These are phyloP conservation scores for Physcomitrium patens DNA, from an alignment of 225 moss, liverwort and hornwort genomes.

Conservation along the genomic window DNA sequence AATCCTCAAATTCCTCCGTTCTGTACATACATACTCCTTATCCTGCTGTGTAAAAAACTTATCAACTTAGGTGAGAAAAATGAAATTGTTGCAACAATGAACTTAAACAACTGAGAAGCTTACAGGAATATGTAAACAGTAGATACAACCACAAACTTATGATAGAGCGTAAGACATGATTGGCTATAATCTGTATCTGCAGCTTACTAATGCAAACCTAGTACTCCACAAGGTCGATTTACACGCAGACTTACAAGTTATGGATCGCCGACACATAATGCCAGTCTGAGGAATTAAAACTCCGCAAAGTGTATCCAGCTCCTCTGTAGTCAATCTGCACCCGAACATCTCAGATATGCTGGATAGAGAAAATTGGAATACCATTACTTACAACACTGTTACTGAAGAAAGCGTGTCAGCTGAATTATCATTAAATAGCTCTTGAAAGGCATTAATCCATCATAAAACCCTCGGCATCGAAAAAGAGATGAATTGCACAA, in stretches of 20 bases:
- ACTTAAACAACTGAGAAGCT: constrained; percentile 16
- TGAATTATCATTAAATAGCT: too few species aligned
- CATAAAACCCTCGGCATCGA: background rate
- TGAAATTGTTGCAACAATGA: constrained; percentile 10
- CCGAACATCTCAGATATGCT: constrained; percentile 19
- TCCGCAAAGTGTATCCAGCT: constrained; percentile 92
- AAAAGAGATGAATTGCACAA: constrained; percentile 6
- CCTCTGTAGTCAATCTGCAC: constrained; percentile 75
- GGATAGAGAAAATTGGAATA: background rate
- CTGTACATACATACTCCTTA: constrained; percentile 6
- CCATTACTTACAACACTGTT: too few species aligned
- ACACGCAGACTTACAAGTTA: constrained; percentile 72
- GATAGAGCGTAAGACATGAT: background rate
- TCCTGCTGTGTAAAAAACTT: too few species aligned
- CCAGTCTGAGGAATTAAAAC: constrained; percentile 74
- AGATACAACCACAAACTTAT: too few species aligned
- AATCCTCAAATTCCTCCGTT: constrained; percentile 1
- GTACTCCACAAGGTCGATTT: too few species aligned
- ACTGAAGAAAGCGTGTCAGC: too few species aligned
- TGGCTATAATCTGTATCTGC: constrained; percentile 8
- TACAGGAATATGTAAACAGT: too few species aligned
- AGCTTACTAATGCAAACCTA: background rate
- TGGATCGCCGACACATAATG: constrained; percentile 78
- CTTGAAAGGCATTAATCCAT: too few species aligned
- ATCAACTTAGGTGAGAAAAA: constrained; percentile 17